Evolutionary conservation across 345 rosid species (phyloP).

Genomic region (Eucalyptus virginea): DNA sequence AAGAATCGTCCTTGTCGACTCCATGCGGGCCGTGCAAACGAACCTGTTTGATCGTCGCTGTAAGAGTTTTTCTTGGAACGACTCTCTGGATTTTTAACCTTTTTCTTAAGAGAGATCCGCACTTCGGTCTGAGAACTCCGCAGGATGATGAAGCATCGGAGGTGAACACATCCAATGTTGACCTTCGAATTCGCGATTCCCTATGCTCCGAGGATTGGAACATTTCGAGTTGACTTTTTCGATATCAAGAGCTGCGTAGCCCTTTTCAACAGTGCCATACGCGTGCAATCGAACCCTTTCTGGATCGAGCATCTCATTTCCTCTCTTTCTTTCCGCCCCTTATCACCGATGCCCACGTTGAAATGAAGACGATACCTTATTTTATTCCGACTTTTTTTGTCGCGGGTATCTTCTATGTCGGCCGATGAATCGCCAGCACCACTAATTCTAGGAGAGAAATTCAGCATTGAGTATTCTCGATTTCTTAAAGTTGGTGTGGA

Average conservation of each 20-base stretch:
- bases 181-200: background rate
- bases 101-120: background rate
- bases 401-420: background rate
- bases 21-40: background rate
- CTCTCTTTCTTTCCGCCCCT: background rate
- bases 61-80: background rate
- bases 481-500: background rate
- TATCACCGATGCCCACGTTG: background rate
- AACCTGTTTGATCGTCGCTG: background rate
- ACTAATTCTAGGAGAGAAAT: background rate
- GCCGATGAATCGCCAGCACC: background rate
- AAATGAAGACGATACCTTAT: background rate
- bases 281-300: background rate
- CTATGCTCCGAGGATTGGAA: background rate
- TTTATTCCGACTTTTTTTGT: background rate
- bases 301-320: background rate
- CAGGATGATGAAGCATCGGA: background rate
- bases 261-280: background rate
- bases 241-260: background rate
- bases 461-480: background rate
- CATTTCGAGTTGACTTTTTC: background rate
- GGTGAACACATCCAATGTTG: background rate
- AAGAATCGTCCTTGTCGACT: background rate
- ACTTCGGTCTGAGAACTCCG: background rate
- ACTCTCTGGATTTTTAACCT: background rate